Conservation (phyloP, 2,329 filamentous ascomycete species). For the Teratosphaeria destructans region DNA sequence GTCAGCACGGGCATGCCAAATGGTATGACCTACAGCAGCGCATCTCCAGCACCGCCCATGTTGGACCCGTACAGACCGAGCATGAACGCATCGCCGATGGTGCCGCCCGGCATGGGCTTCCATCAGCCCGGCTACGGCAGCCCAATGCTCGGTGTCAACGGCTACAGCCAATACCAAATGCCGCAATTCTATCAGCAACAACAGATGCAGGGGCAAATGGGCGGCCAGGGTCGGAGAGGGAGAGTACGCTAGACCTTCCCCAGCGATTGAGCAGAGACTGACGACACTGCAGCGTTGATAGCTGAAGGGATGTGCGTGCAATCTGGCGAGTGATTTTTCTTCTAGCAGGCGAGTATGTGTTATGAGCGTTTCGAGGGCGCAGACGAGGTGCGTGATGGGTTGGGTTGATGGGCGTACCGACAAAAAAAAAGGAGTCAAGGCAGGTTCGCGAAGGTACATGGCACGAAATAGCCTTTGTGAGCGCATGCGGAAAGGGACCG, state of each 20-base stretch:
- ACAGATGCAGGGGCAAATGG: conserved; percentile 11
- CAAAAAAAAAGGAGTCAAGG: not conserved
- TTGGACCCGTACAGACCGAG: conserved; percentile 34
- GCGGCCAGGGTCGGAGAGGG: conserved; percentile 7
- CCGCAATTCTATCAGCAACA: conserved; percentile 11
- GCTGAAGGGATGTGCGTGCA: not conserved
- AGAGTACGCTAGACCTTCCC: conserved; percentile 6
- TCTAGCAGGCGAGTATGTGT: not conserved
- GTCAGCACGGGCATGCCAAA: conserved; percentile 8
- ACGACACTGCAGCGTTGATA: not conserved
- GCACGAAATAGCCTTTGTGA: not conserved
- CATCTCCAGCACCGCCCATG: conserved; percentile 18
- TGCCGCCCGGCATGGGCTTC: conserved; percentile 26
- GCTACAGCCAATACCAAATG: conserved; percentile 16
- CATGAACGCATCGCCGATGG: conserved; percentile 28
- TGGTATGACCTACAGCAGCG: conserved; percentile 17
- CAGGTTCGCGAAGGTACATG: not conserved
- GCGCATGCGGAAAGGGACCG: not conserved
- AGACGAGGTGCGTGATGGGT: not conserved
- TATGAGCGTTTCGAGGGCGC: not conserved
- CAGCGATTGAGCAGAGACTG: not conserved
- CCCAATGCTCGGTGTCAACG: conserved; percentile 19
- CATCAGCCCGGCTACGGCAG: conserved; percentile 15
- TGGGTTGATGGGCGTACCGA: not conserved
- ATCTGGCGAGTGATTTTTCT: not conserved